Evolutionary conservation across 2,329 filamentous ascomycete genomes (phyloP), one percentile per base, ranked within the genome.

Genomic region (Ilyonectria destructans): DNA sequence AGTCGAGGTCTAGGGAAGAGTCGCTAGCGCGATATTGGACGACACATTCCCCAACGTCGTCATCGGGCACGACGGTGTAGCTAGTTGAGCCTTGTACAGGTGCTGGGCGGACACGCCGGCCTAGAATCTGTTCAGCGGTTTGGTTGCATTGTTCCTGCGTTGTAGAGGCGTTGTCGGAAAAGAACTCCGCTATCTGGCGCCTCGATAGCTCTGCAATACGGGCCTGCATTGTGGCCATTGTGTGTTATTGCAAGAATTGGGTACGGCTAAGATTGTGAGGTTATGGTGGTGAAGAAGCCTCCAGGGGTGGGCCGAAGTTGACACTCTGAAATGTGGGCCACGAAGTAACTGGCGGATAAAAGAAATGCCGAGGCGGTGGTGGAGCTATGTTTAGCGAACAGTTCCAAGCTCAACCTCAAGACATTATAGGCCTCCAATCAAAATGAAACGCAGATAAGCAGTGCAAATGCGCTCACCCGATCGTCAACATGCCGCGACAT

Each of bases 61-160:
- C 46, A 60, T 15, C n/a, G 33, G 58, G 29, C n/a, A 45, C 56
- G 56, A 65, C 57, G 37, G 62, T 65, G 57, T 65, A 65, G 48
- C 62, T 60, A 21, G 26, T 35, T 56, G 21, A 15, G 55, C 56
- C 62, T 52, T 65, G 62, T 49, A 58, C 58, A 51, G 58, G 19
- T 43, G 58, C 23, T 48, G 56, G 12, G 29, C 31, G 23, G 43
- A 58, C 40, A 58, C 23, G 43, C 40, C 26, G 37, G 40, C 56
- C 56, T 33, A 35, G 6, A 58, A 58, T 49, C 23, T 58, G 40
- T 49, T 48, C 43, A 35, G 56, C 56, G 23, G 21, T 15, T 46
- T 48, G 40, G 29, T 58, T 35, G 43, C 56, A 58, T 58, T 49
- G 23, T 35, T 48, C 26, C 40, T 58, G 56, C 40, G 56, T 58